Evolutionary conservation across 345 rosid genomes (phyloP), one percentile per base, ranked within the genome.

Genomic region (Chamaenerion angustifolium): DNA sequence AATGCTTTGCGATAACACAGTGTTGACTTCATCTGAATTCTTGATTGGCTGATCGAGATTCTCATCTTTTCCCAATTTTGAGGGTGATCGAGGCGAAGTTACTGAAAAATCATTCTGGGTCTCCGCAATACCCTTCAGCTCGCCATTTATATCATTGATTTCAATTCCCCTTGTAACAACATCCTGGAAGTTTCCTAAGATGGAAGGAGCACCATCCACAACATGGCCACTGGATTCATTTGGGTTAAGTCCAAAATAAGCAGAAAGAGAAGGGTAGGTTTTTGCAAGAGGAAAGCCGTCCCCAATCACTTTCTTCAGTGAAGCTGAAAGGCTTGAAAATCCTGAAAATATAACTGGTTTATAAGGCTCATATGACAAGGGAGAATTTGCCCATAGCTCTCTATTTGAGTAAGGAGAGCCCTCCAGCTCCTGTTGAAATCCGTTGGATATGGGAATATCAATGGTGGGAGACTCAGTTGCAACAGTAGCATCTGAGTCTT

Each of bases 311-410:
- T 75, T 81, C 75, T 73, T 84, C 48, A 92, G 54, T 35, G 80
- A 78, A 14, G 89, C 76, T n/a, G 95, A 87, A 48, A 87, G 67
- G 64, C 85, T 62, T 52, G 93, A 82, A 50, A 92, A 84, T 52
- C 88, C 82, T 49, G 93, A 67, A 58, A 84, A 76, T 40, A 82
- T 51, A 45, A 67, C 83, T 8, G 96, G 98, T 69, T 79, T 72
- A 64, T 87, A 82, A 49, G 86, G 85, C 65, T 79, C 85, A 43
- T 57, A 68, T 40, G 82, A 78, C 57, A 86, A 61, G 16, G 66
- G 70, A 9, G 74, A 58, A 43, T 47, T 88, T 31, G 6, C 37
- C 37, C 37, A 31, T 31, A 31, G 6, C 51, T 60, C 37, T 31
- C 37, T 18, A 45, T 54, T 67, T 15, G 49, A 59, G 41, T 46